Evolutionary conservation across 805 yeast species (phyloP), one percentile per base, ranked within the genome.

Genomic region (Myxozyma sirexii): DNA sequence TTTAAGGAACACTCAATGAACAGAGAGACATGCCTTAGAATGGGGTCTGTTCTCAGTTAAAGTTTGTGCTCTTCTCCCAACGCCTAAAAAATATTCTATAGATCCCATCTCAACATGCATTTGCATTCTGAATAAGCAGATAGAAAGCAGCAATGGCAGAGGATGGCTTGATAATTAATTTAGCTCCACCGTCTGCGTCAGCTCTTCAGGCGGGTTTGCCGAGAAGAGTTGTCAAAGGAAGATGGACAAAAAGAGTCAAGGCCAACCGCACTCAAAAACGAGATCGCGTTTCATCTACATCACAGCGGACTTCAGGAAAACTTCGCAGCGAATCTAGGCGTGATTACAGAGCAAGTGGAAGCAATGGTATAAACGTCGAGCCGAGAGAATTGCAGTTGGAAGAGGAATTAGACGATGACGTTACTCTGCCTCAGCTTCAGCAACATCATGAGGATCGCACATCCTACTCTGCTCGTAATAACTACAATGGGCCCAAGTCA

Each of bases 181-280:
- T 93, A 69, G 81, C 86, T 29, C 74, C 79, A 3, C 77, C 80
- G n/a, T 69, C 69, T 24, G 69, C 65, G 10, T 70, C 73, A 7
- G 60, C 68, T 49, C 52, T 63, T 45, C 59, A 62, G 0, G 43
- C 65, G 1, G 58, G 70, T 15, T 70, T 67, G 12, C 64, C 67
- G 27, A 59, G 63, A 64, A 58, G 68, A 57, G 64, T 65, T 1
- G 77, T 81, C 1, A 93, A 93, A 38, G 96, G 96, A 15, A 81
- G 80, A 64, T 90, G 96, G 96, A 86, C 82, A 67, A 96, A 90
- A 58, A 80, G 96, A 63, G 77, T 94, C 67, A 83, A 82, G 70
- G 75, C 82, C 59, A 84, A 83, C 68, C 69, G 70, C 67, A 77
- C 65, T n/a, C 60, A 59, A 41, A 37, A 48, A 12, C 35, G 59